phyloP scores from a whole-genome alignment of 2,329 filamentous ascomycete species.

The Simplicillium sp. region DNA sequence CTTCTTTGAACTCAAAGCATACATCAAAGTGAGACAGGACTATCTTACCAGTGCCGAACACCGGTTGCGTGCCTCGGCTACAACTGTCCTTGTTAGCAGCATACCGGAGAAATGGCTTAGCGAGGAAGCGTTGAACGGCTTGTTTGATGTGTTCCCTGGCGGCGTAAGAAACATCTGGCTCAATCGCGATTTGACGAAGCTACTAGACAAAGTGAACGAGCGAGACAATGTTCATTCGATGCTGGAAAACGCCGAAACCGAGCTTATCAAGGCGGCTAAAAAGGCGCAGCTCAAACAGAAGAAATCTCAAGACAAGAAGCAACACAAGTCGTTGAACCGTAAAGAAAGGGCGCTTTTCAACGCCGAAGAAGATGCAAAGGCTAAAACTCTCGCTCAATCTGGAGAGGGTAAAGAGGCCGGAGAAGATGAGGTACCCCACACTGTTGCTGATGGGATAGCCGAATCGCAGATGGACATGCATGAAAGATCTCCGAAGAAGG shows the following conservation, averaged over 20 bases:
- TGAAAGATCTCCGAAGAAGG: constrained; percentile 4
- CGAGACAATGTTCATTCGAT: constrained; percentile 60
- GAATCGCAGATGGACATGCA: constrained; percentile 20
- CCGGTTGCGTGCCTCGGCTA: constrained; percentile 84
- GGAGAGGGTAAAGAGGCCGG: constrained; percentile 40
- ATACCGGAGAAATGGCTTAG: constrained; percentile 89
- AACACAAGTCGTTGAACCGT: constrained; percentile 45
- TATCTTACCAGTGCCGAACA: constrained; percentile 93
- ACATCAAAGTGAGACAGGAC: constrained; percentile 87
- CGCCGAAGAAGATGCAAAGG: constrained; percentile 39
- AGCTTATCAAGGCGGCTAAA: constrained; percentile 71
- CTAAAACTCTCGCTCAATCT: constrained; percentile 38
- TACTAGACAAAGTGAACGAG: constrained; percentile 74
- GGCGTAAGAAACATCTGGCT: constrained; percentile 95
- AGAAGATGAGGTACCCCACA: constrained; percentile 43
- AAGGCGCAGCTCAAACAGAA: constrained; percentile 65
- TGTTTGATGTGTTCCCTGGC: constrained; percentile 95
- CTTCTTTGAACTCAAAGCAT: constrained; percentile 76
- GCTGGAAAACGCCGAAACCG: constrained; percentile 76
- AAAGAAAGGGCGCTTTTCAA: constrained; percentile 36
- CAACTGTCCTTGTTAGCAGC: constrained; percentile 84
- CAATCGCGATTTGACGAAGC: constrained; percentile 75
- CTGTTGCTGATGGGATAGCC: constrained; percentile 33
- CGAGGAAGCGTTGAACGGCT: constrained; percentile 65
- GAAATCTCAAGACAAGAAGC: constrained; percentile 54